Percentiles rank a stretch among this genome's conserved stretches.
Evolutionary conservation across 208 protist genomes (phyloP).

Genomic region (Crithidia sp.): DNA sequence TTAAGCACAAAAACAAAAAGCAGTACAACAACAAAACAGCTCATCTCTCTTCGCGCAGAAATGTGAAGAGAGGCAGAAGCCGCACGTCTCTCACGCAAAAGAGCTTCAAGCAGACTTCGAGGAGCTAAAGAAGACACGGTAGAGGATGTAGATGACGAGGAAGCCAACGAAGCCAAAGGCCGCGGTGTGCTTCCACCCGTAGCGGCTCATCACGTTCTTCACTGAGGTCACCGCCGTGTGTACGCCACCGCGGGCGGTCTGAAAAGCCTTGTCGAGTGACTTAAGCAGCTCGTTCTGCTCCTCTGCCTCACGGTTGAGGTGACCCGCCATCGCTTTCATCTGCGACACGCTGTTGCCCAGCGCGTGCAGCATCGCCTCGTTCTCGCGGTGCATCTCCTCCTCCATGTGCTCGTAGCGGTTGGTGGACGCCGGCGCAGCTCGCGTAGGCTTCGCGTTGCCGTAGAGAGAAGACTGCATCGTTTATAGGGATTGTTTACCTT

Average conservation of each 20-base stretch:
- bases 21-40: not conserved
- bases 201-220: constrained; percentile 57
- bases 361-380: constrained; percentile 77
- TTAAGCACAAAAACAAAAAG: not conserved
- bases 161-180: constrained; percentile 46
- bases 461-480: constrained; percentile 80
- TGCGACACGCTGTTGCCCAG: constrained; percentile 58
- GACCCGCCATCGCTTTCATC: constrained; percentile 69
- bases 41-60: not conserved
- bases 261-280: constrained; percentile 50
- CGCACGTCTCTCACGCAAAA: not conserved
- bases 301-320: constrained; percentile 63
- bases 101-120: not conserved
- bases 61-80: not conserved
- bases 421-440: not conserved
- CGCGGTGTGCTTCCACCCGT: constrained; percentile 65
- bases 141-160: constrained; percentile 45
- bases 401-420: constrained; percentile 56
- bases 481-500: not conserved
- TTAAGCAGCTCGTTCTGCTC: constrained; percentile 79
- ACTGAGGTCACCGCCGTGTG: constrained; percentile 53
- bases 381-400: constrained; percentile 75
- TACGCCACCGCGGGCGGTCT: constrained; percentile 59
- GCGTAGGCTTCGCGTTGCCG: constrained; percentile 14
- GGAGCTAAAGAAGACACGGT: constrained; percentile 14